Percentiles rank a stretch among this genome's conserved stretches.
These are phyloP conservation scores for Ilex paraguariensis DNA, from an alignment of 305 asterid species.

Conservation along the genomic window DNA sequence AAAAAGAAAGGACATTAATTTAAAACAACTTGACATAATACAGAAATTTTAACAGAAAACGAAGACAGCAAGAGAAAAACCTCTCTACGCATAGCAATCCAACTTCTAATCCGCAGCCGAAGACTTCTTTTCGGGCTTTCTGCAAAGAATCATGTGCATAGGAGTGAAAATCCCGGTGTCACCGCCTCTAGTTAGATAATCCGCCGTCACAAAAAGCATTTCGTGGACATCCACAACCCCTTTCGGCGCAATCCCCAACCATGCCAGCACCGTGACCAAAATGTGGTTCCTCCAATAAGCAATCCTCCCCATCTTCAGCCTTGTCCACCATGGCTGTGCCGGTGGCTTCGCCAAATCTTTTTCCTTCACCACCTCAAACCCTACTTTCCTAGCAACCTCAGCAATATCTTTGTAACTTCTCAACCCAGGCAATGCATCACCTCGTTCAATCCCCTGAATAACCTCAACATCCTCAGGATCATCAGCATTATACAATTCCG, in stretches of 20 bases:
- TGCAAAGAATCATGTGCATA: constrained; percentile 23
- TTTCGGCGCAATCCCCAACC: constrained; percentile 16
- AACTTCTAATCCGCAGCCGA: not conserved
- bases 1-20: no score
- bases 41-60: not conserved
- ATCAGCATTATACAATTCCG: constrained; percentile 5
- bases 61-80: no score
- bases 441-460: constrained; percentile 15
- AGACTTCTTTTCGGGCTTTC: constrained; percentile 8
- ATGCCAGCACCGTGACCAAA: constrained; percentile 7
- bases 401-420: constrained; percentile 5
- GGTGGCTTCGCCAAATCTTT: constrained; percentile 10
- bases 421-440: constrained; percentile 12
- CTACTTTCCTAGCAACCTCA: constrained; percentile 4
- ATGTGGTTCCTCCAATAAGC: constrained; percentile 9
- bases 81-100: no score
- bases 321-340: constrained; percentile 12
- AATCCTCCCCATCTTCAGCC: constrained; percentile 12
- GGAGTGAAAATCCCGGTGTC: constrained; percentile 16
- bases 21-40: no score
- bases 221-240: constrained; percentile 15
- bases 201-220: constrained; percentile 11
- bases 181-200: constrained; percentile 13
- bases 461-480: constrained; percentile 13
- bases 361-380: constrained; percentile 3